Base-by-base conservation (phyloP, 371 early-diverging fungal genomes). In the Cokeromyces recurvatus region DNA sequence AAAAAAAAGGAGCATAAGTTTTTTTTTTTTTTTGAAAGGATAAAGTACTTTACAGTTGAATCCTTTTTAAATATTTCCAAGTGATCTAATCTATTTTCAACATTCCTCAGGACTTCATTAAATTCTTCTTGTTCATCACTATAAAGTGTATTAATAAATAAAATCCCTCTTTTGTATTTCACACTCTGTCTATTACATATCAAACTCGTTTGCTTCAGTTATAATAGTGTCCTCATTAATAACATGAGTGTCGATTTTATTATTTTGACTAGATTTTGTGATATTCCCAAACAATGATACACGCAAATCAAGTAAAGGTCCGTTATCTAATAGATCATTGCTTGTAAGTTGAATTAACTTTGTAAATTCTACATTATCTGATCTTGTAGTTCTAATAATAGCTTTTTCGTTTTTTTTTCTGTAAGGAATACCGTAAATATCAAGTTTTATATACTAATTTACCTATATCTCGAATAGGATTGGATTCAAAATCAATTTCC, bases 281-380 rank as follows among this genome's bases (percentile, higher is more conserved):
- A n/a, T n/a, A n/a, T n/a, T n/a, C n/a, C n/a, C n/a, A 27, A 71
- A 40, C 27, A 72, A 38, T 0, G 64, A 68, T 3, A 72, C 66
- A 36, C 64, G 63, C 4, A 72, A 31, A 51, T 72, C 68, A 4
- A 72, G 29, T 12, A 72, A 38, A 5, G 53, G 59, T 0, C 63
- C 62, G 38, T n/a, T n/a, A n/a, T n/a, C n/a, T n/a, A n/a, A n/a
- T 38, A 39, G 8, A 41, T 37, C 7, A 14, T 38, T 9, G 44
- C 22, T 24, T n/a, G n/a, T 34, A 9, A 52, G 16, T 15, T 52
- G 56, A 9, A 45, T 38, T 29, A 51, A 36, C 15, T 56, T 59
- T 27, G 22, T 59, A 29, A 59, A 50, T 21, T 59, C 54, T 11
- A 46, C 43, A 19, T 44, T 49, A 19, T 59, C 54, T 12, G 50